Evolutionary conservation across 768 basidiomycete species (phyloP).

Genomic region (Lentinula lateritia): DNA sequence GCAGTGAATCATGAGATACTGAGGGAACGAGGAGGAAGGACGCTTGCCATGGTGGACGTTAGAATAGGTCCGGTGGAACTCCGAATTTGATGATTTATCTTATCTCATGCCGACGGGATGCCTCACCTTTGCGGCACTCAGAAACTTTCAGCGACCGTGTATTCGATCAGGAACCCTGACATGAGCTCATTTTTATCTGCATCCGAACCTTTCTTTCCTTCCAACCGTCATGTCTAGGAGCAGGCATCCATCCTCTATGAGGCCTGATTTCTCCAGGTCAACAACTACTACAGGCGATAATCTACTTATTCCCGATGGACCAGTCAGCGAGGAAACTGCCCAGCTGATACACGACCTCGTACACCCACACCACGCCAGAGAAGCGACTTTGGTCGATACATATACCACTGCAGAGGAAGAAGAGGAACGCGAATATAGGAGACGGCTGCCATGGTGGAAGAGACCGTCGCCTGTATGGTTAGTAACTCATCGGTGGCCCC

Average conservation of each 20-base stretch:
- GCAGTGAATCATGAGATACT: constrained; percentile 5
- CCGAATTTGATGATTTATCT: neutral
- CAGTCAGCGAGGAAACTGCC: constrained; percentile 37
- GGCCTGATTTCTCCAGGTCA: constrained; percentile 1
- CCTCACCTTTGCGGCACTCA: neutral
- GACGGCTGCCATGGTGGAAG: constrained; percentile 65
- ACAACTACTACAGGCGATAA: constrained; percentile 21
- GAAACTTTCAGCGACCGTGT: neutral
- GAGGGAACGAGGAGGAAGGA: neutral
- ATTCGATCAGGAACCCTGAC: neutral
- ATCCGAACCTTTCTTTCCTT: neutral
- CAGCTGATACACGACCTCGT: constrained; percentile 43
- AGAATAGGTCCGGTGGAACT: neutral
- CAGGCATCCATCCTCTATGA: neutral
- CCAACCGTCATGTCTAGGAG: neutral
- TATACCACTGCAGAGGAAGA: constrained; percentile 17
- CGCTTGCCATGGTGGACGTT: constrained; percentile 8
- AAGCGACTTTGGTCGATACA: constrained; percentile 25
- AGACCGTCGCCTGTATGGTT: constrained; percentile 72
- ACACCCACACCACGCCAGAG: constrained; percentile 31
- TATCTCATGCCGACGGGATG: neutral
- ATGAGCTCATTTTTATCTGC: neutral
- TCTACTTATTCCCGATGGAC: constrained; percentile 38
- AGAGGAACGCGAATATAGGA: constrained; percentile 19
- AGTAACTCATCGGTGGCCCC: constrained; percentile 14